Evolutionary conservation across 805 yeast genomes (phyloP).

Genomic region (Candida tallmaniae): DNA sequence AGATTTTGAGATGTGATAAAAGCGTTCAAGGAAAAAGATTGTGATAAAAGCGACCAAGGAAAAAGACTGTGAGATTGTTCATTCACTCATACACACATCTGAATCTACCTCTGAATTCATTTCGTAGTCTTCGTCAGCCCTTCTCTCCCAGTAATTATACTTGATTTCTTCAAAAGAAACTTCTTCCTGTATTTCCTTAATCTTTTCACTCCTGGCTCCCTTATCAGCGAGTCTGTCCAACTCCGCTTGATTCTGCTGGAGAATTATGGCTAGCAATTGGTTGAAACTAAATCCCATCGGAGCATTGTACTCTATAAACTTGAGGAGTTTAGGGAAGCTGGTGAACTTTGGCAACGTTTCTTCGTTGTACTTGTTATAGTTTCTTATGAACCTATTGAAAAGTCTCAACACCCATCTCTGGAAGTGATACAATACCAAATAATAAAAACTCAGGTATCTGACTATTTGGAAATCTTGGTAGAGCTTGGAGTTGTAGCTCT

Average conservation of each 20-base stretch:
- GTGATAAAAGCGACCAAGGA: too few relatives aligned
- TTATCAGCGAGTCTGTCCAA: constrained; percentile 8
- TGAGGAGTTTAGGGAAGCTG: constrained; percentile 20
- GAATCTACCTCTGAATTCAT: neutral
- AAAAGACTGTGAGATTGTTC: too few relatives aligned
- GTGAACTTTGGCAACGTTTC: constrained; percentile 16
- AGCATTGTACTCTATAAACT: constrained; percentile 14
- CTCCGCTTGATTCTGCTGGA: constrained; percentile 24
- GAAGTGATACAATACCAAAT: constrained; percentile 23
- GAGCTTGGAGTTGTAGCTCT: constrained; percentile 5
- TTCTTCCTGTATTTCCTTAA: constrained; percentile 2
- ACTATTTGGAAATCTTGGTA: constrained; percentile 14
- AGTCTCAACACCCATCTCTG: constrained; percentile 33
- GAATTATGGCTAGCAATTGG: constrained; percentile 22
- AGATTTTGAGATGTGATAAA: too few relatives aligned
- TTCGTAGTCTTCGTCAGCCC: neutral
- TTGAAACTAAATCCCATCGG: constrained; percentile 15
- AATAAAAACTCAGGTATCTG: constrained; percentile 21
- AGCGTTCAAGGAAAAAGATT: too few relatives aligned
- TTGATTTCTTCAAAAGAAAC: constrained; percentile 17
- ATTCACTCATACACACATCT: constrained; percentile 9
- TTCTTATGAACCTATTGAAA: constrained; percentile 29
- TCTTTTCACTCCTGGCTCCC: neutral
- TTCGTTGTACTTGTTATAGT: constrained; percentile 19
- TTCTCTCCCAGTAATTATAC: constrained; percentile 35